phyloP scores from a whole-genome alignment of 2,329 filamentous ascomycete species.

The Diaporthe amygdali region DNA sequence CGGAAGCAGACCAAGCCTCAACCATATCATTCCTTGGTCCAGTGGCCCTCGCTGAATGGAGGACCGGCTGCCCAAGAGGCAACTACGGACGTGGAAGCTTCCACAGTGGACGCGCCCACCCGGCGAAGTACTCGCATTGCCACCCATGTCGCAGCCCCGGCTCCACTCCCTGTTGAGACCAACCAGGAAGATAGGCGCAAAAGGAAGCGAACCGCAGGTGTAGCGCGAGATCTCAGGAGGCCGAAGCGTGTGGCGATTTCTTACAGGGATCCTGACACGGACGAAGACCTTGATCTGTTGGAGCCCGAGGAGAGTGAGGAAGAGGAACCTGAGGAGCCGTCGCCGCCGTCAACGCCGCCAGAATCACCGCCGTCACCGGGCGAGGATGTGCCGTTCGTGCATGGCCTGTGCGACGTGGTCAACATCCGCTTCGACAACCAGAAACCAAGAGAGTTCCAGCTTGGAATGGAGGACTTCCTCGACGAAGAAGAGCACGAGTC shows the following conservation, averaged over 20 bases:
- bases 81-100: background rate
- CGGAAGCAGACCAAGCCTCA: conserved; percentile 37
- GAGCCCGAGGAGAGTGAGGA: conserved; percentile 24
- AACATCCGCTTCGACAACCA: conserved; percentile 78
- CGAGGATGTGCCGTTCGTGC: conserved; percentile 47
- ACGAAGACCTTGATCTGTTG: conserved; percentile 24
- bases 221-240: conserved; percentile 20
- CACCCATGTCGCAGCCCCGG: conserved; percentile 26
- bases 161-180: background rate
- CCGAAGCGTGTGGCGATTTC: conserved; percentile 20
- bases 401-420: conserved; percentile 74
- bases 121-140: conserved; percentile 37
- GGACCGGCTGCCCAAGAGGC: background rate
- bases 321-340: conserved; percentile 21
- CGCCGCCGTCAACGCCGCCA: conserved; percentile 11
- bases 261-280: conserved; percentile 23
- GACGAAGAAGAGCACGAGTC: conserved; percentile 59
- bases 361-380: conserved; percentile 8
- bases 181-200: conserved; percentile 13
- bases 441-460: conserved; percentile 71
- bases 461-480: conserved; percentile 74
- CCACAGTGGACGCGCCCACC: background rate
- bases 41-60: conserved; percentile 20
- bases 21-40: conserved; percentile 22
- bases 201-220: conserved; percentile 12